phyloP scores from a whole-genome alignment of 1,284 basidiomycete genomes.

The Fomitopsis palustris region DNA sequence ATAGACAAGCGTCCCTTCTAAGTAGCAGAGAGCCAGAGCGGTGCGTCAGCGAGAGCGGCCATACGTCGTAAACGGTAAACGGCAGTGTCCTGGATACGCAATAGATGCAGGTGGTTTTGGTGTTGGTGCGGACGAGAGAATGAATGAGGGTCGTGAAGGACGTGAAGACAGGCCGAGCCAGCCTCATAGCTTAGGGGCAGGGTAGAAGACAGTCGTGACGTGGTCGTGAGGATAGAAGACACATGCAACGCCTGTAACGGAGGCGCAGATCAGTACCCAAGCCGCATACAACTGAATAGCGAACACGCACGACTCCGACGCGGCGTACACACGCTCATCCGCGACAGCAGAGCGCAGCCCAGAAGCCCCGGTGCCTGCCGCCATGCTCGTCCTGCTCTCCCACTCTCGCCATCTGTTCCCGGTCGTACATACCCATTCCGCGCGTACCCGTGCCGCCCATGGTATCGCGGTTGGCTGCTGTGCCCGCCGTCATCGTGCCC shows the following conservation, averaged over 20 bases:
- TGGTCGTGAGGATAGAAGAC: background rate
- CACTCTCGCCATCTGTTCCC: constrained; percentile 45
- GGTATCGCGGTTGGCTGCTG: constrained; percentile 15
- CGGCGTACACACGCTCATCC: constrained; percentile 36
- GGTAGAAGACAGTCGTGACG: background rate
- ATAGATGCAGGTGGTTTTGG: background rate
- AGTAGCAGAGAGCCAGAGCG: background rate
- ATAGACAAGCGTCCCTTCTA: constrained; percentile 1
- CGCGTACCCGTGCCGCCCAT: constrained; percentile 50
- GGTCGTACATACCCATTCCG: constrained; percentile 56
- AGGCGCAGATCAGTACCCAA: background rate
- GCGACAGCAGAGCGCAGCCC: constrained; percentile 68
- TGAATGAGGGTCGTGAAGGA: background rate
- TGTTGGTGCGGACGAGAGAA: background rate
- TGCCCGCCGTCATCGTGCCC: constrained; percentile 23
- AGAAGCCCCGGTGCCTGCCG: constrained; percentile 50
- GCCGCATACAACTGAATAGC: background rate
- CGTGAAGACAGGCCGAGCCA: no score
- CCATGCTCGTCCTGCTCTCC: constrained; percentile 55
- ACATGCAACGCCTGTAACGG: background rate
- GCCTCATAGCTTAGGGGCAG: no score
- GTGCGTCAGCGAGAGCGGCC: background rate
- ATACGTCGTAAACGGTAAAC: background rate
- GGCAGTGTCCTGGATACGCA: background rate
- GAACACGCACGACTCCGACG: background rate